Percentiles rank a stretch among this genome's conserved stretches.
These are phyloP conservation scores for Flagelloscypha sp. DNA, from an alignment of 768 basidiomycete species.

Conservation along the genomic window DNA sequence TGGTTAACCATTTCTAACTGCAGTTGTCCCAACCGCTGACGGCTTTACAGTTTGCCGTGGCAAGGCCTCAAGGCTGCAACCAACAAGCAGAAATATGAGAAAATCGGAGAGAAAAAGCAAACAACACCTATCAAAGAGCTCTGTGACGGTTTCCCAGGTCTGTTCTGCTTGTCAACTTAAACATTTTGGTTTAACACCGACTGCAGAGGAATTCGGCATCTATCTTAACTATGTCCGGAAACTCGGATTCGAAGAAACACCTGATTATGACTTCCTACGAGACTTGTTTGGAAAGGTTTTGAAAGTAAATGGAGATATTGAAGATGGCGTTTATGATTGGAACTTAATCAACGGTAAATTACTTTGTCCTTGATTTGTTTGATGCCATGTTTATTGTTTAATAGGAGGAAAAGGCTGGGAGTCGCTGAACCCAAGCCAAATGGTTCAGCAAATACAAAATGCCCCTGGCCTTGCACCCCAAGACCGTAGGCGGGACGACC, in stretches of 20 bases:
- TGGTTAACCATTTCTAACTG: too few species aligned
- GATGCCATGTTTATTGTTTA: conserved; percentile 1
- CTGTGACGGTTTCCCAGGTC: conserved; percentile 91
- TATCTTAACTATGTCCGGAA: conserved; percentile 99
- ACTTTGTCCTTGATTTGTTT: conserved; percentile 2
- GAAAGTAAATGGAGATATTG: conserved; percentile 83
- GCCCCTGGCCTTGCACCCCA: conserved; percentile 37
- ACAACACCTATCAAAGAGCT: conserved; percentile 96
- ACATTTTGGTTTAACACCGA: conserved; percentile 3
- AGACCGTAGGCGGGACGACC: conserved; percentile 62
- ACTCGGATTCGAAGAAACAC: conserved; percentile 97
- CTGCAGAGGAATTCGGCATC: conserved; percentile 91
- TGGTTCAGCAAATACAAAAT: conserved; percentile 58
- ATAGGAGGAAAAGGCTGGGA: conserved; percentile 94
- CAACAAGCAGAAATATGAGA: conserved; percentile 99
- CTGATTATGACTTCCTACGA: conserved; percentile 96
- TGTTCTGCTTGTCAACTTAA: conserved; percentile 14
- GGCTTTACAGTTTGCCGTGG: conserved; percentile 97
- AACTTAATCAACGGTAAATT: conserved; percentile 74
- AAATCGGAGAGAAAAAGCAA: conserved; percentile 99
- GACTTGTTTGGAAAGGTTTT: conserved; percentile 92
- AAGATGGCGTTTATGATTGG: conserved; percentile 97
- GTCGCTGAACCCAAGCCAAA: conserved; percentile 58
- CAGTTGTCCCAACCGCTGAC: too few species aligned
- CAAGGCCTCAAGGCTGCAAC: conserved; percentile 98